A percentile compares a stretch with the other conserved stretches of the same genome.
phyloP scores from a whole-genome alignment of 768 basidiomycete genomes.

The Boletus rufocinnamomeus region DNA sequence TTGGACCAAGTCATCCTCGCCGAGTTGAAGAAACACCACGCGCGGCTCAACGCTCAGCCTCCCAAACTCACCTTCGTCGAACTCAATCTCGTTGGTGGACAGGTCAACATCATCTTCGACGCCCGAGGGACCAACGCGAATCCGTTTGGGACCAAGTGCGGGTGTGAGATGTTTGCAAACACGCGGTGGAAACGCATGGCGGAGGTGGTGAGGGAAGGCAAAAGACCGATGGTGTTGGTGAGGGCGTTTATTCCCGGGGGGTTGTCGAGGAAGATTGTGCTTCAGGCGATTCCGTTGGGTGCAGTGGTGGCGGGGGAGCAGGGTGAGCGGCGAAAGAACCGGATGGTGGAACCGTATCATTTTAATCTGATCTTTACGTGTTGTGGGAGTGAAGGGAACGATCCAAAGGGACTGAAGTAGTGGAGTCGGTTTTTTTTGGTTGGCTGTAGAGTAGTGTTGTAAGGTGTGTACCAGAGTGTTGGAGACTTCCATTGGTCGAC shows the following conservation, averaged over 20 bases:
- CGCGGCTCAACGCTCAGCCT: constrained; percentile 10
- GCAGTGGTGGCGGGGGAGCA: constrained; percentile 9
- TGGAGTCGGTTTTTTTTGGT: not conserved
- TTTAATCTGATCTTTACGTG: constrained; percentile 30
- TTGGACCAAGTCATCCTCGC: constrained; percentile 29
- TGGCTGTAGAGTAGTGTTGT: not conserved
- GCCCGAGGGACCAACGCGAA: constrained; percentile 21
- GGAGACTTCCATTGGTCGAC: not conserved
- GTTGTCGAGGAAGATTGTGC: constrained; percentile 28
- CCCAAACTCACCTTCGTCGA: constrained; percentile 29
- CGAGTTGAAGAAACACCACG: constrained; percentile 25
- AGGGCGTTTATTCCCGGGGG: constrained; percentile 33
- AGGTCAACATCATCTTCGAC: constrained; percentile 15
- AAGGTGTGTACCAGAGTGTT: not conserved
- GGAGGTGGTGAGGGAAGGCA: constrained; percentile 16
- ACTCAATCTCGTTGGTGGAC: constrained; percentile 23
- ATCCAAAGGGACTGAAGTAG: not conserved
- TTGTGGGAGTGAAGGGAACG: constrained; percentile 13
- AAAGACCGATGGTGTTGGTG: constrained; percentile 23
- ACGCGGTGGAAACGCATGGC: constrained; percentile 28
- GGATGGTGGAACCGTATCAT: constrained; percentile 13
- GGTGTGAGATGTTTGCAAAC: constrained; percentile 26
- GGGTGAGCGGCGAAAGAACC: constrained; percentile 2
- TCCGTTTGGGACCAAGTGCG: constrained; percentile 29
- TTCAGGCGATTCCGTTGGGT: constrained; percentile 29